Conservation (phyloP, 768 basidiomycete genomes). For the Tylopilus rubrobrunneus region DNA sequence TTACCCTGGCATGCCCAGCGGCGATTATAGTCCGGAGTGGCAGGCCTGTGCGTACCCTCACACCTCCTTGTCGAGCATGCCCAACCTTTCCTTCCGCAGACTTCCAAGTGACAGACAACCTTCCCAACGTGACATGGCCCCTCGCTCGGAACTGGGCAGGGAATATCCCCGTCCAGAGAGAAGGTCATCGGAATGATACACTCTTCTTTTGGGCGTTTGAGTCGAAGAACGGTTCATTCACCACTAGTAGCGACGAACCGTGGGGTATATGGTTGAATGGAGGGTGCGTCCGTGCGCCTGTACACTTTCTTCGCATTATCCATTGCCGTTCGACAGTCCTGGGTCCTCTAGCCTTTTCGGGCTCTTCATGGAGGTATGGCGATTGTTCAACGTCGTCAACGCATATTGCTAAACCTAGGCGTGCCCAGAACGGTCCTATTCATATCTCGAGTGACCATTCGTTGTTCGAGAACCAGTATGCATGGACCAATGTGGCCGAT, state of each 20-base stretch:
- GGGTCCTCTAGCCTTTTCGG: conserved; percentile 70
- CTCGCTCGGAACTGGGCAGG: conserved; percentile 56
- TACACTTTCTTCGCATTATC: background rate
- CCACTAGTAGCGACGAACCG: conserved; percentile 42
- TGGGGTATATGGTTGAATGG: conserved; percentile 78
- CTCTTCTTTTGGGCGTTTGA: conserved; percentile 68
- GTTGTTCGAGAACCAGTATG: conserved; percentile 47
- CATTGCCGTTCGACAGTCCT: conserved; percentile 37
- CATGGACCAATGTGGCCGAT: conserved; percentile 60
- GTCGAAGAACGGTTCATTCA: conserved; percentile 53
- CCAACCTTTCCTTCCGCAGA: background rate
- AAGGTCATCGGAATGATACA: conserved; percentile 59
- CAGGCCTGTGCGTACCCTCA: conserved; percentile 48
- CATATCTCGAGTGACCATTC: conserved; percentile 50
- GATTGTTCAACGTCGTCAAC: too few species aligned
- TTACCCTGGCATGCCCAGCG: conserved; percentile 41
- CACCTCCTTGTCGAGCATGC: background rate
- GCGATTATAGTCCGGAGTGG: conserved; percentile 55
- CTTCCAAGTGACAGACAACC: conserved; percentile 39
- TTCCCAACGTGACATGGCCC: conserved; percentile 61
- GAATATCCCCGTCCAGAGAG: conserved; percentile 57
- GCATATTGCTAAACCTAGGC: background rate
- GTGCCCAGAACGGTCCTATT: conserved; percentile 65
- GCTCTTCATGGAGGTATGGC: conserved; percentile 57
- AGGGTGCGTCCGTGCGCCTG: conserved; percentile 40